Evolutionary conservation across 176 grass and related monocot genomes (phyloP), one percentile per base, ranked within the genome.

Genomic region (Rhynchospora tenuis): DNA sequence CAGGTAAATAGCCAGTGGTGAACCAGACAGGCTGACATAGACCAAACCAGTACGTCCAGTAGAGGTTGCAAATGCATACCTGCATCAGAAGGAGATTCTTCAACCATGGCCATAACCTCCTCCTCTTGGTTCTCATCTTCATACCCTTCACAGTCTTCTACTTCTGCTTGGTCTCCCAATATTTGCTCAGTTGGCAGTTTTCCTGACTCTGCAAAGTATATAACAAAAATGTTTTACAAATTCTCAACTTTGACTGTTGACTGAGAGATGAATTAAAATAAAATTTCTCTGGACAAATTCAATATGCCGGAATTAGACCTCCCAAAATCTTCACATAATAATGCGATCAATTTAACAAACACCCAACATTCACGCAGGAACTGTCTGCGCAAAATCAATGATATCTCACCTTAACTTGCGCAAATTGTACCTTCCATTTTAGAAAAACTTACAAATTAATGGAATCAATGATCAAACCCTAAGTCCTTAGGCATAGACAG

Each of bases 71-170:
- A 81, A 71, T 91, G 75, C 58, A 70, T 89, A 57, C 58, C 87
- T 83, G 83, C 59, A 79, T 85, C 85, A 29, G 86, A 87, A 74
- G 93, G 90, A 84, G 90, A 95, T 81, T 85, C 93, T 81, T 95
- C 93, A 33, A 92, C 80, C 90, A 95, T 95, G 57, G 90, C 88
- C 59, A 92, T 79, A 83, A 85, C 90, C 64, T 95, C 93, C 79
- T 87, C 85, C 52, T 92, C 93, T 65, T 95, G 88, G 58, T 89
- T 92, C 16, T 77, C 73, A 85, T 94, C 93, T 87, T 93, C 93
- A 68, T 91, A 95, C 17, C 73, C 83, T 59, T 91, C 93, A 44
- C 79, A 84, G 61, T 95, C 93, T 83, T 95, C 93, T 84, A 84
- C 78, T 86, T 91, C 86, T 4, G 84, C 86, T 71, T 92, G 85